Percentiles rank a stretch among this genome's conserved stretches.
Conservation (phyloP, 2,329 filamentous ascomycete genomes). For the Cladophialophora exuberans region DNA sequence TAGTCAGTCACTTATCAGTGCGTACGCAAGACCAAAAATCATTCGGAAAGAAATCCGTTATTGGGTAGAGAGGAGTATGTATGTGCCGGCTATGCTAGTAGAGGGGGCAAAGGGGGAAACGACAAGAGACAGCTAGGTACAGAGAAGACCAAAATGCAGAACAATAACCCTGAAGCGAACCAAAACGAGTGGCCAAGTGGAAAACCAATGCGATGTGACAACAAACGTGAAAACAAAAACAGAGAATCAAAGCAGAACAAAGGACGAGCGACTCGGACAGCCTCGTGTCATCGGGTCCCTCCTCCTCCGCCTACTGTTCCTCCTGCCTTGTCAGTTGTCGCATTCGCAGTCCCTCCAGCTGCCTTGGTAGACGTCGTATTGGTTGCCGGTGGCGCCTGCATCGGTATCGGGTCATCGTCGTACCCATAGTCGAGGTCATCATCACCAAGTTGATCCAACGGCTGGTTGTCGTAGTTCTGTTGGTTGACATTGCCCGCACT, state of each 20-base stretch:
- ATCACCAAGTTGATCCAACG: slow-evolving; percentile 48
- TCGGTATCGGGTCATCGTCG: slow-evolving; percentile 51
- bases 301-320: slow-evolving; percentile 24
- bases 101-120: neutral
- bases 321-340: slow-evolving; percentile 27
- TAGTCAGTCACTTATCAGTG: neutral
- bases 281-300: slow-evolving; percentile 29
- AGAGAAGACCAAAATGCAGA: slow-evolving; percentile 13
- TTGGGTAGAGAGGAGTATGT: slow-evolving; percentile 28
- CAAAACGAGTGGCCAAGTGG: slow-evolving; percentile 18
- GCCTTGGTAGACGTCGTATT: slow-evolving; percentile 37
- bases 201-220: slow-evolving; percentile 15
- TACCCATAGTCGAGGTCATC: slow-evolving; percentile 56
- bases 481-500: slow-evolving; percentile 40
- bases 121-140: slow-evolving; percentile 26
- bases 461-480: slow-evolving; percentile 46
- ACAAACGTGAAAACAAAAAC: slow-evolving; percentile 12
- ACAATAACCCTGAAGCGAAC: slow-evolving; percentile 12
- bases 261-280: slow-evolving; percentile 15
- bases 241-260: slow-evolving; percentile 17
- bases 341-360: slow-evolving; percentile 20
- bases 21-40: slow-evolving; percentile 1
- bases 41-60: neutral
- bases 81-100: slow-evolving; percentile 31
- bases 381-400: slow-evolving; percentile 41